Conservation (phyloP, 441 rosid species). For the Pelargonium cotyledonis region DNA sequence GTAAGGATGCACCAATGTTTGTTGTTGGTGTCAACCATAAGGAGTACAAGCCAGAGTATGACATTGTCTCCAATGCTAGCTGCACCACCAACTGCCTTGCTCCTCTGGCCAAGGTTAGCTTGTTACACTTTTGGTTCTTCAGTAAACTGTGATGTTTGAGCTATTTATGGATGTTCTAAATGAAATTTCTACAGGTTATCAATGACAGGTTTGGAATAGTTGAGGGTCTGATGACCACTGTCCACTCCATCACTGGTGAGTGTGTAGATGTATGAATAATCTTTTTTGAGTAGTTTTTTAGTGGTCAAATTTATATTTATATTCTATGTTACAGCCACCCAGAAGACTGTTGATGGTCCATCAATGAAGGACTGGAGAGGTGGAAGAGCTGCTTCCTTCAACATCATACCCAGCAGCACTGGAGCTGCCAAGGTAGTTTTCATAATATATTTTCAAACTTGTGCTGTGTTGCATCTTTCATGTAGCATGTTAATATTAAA, state of each 20-base stretch:
- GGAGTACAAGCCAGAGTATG: constrained; percentile 66
- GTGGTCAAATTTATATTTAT: background rate
- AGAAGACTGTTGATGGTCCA: constrained; percentile 88
- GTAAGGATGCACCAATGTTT: constrained; percentile 89
- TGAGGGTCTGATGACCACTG: constrained; percentile 86
- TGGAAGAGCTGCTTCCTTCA: constrained; percentile 87
- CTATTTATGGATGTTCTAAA: background rate
- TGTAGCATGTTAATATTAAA: background rate
- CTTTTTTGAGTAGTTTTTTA: background rate
- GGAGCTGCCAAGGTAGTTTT: constrained; percentile 73
- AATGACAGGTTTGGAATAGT: constrained; percentile 70
- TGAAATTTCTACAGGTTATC: constrained; percentile 39
- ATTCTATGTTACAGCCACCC: constrained; percentile 40
- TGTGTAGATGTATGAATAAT: background rate
- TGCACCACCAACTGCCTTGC: constrained; percentile 78
- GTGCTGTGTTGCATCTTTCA: background rate
- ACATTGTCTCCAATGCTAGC: constrained; percentile 69
- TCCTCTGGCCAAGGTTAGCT: constrained; percentile 54
- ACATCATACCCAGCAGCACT: constrained; percentile 87
- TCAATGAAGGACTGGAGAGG: constrained; percentile 91
- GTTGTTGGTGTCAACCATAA: constrained; percentile 76
- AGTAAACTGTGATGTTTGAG: background rate
- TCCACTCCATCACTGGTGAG: constrained; percentile 68
- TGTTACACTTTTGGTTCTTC: background rate
- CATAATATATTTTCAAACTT: background rate